phyloP scores from a whole-genome alignment of 805 yeast genomes.

The Candida sithepensis region DNA sequence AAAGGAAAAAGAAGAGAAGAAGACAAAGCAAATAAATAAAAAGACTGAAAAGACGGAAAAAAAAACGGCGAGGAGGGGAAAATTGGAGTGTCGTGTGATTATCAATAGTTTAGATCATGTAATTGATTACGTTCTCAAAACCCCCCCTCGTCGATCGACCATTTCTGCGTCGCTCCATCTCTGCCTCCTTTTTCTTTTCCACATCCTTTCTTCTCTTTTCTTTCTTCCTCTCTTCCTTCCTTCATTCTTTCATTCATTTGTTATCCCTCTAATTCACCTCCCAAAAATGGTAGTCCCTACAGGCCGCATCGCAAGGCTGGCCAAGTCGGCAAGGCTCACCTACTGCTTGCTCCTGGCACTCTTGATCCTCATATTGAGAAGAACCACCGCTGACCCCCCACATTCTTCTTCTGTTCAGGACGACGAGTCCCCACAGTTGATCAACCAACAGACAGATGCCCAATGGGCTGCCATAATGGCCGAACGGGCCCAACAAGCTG shows the following conservation, averaged over 20 bases:
- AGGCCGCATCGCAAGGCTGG: conserved; percentile 6
- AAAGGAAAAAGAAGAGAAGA: background rate
- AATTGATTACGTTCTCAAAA: no score
- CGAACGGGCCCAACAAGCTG: background rate
- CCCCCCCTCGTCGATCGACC: no score
- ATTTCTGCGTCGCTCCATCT: no score
- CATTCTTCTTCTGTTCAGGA: background rate
- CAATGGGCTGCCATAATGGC: background rate
- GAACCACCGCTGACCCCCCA: background rate
- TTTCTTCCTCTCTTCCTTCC: background rate
- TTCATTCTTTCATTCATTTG: background rate
- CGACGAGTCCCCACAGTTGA: background rate
- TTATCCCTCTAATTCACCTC: background rate
- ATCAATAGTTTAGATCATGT: no score
- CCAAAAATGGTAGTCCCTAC: conserved; percentile 14
- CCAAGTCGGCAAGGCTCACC: conserved; percentile 16
- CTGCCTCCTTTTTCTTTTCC: no score
- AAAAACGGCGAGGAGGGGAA: no score
- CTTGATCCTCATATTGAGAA: conserved; percentile 4
- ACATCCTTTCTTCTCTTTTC: no score
- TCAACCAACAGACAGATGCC: background rate
- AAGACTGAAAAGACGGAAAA: no score
- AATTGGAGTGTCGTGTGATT: no score
- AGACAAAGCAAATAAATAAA: no score
- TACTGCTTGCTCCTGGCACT: conserved; percentile 9